Evolutionary conservation across 2,329 filamentous ascomycete species (phyloP), one percentile per base, ranked within the genome.

Genomic region (Teratosphaeria gauchensis): DNA sequence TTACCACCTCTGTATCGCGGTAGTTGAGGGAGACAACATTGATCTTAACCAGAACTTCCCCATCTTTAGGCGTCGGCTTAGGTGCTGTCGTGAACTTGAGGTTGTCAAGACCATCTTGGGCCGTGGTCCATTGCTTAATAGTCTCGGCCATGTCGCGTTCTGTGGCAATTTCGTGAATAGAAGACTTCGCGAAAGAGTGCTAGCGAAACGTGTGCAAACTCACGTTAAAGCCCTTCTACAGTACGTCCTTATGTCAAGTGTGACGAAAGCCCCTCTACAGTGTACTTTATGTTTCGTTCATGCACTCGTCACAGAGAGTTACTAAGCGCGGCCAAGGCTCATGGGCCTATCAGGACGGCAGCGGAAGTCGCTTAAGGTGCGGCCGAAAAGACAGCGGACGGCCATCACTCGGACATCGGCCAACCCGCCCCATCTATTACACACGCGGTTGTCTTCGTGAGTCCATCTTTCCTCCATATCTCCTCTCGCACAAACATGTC

Each of bases 1-100:
- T 84, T 66, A 77, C 78, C 21, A 89, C 86, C 68, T 78, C 75
- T 19, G 78, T 77, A 62, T 83, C 80, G 51, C 79, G 74, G 65
- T 80, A 82, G 64, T 82, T 82, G 54, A 82, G 70, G 4, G 79
- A 78, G 0, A 82, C 79, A n/a, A 78, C 72, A 55, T 74, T 73
- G 32, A 82, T 73, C 66, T 80, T 76, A 14, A 82, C 77, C 24
- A 82, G 69, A 1, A 82, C 80, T 60, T 77, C 75, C 54, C 75
- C 71, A 53, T 74, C 67, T 24, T 70, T 70, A 4, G 72, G 71
- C 16, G 60, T 57, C 2, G 74, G 72, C 58, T 70, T 70, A 1
- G 73, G 65, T 21, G 64, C 67, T 51, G 73, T 71, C 51, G 66
- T 67, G 56, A 72, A 64, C 31, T 62, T 66, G 57, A 78, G 62